Evolutionary conservation across 2,329 filamentous ascomycete species (phyloP), one percentile per base, ranked within the genome.

Genomic region (Epichloe coenophiala): DNA sequence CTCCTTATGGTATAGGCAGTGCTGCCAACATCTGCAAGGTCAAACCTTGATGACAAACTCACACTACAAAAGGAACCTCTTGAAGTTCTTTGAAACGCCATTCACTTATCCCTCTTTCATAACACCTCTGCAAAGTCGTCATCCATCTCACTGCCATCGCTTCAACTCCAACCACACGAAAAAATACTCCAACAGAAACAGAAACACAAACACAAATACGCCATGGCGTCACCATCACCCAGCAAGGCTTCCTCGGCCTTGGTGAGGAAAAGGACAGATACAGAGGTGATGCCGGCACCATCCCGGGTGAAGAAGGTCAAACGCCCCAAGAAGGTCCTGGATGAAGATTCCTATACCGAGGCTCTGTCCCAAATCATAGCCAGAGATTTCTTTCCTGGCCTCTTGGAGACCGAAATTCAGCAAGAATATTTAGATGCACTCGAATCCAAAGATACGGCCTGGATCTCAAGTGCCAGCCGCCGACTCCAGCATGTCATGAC

Each of bases 331-430:
- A 86, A 84, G 55, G 82, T 96, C 31, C 78, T 98, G 31, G 88
- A 95, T 65, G 93, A 98, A 73, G 91, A 98, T 58, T 82, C 85
- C 49, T 98, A 98, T 67, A 93, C 88, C 2, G 82, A 89, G 52
- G 86, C 87, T 1, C 75, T 98, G 31, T 95, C 90, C 0, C 84
- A 93, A 58, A 97, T 98, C 63, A 95, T 98, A 55, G 88, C 88
- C 9, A 83, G 93, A 57, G 93, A 98, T 72, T 98, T 95, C 72
- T 98, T 97, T 61, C 93, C 93, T 0, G 93, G 91, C 0, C 75
- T 98, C 0, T 71, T 90, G 4, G 89, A 97, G 64, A 83, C 83
- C 13, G 83, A 95, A 59, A 84, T 84, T 1, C 89, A 96, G 65
- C 83, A 89, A 63, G 93, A 98, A 60, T 97, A 96, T 59, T 74